A percentile compares a stretch with the other conserved stretches of the same genome.
These are phyloP conservation scores for Fraxinus ornus DNA, from an alignment of 305 asterid genomes.

Conservation along the genomic window DNA sequence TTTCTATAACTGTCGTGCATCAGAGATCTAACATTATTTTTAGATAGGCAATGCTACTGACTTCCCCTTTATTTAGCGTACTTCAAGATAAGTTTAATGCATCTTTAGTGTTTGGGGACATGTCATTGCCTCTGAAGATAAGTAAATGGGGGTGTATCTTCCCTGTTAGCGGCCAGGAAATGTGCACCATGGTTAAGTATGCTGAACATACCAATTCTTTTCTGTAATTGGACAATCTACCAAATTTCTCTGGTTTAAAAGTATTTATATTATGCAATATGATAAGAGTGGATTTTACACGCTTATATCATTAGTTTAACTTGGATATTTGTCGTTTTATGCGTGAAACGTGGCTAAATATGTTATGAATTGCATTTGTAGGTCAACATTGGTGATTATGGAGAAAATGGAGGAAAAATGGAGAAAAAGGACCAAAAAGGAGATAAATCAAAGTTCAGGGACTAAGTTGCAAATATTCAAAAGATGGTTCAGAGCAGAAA, in stretches of 20 bases:
- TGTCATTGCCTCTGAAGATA: background rate
- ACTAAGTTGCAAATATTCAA: too few species aligned
- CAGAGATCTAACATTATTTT: background rate
- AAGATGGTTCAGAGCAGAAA: too few species aligned
- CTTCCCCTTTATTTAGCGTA: background rate
- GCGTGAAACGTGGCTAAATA: too few species aligned
- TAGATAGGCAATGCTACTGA: constrained; percentile 5
- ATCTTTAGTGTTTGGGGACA: background rate
- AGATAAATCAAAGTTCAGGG: too few species aligned
- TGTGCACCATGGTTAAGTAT: background rate
- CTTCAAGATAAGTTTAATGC: background rate
- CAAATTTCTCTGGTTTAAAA: background rate
- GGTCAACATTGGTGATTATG: too few species aligned
- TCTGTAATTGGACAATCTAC: background rate
- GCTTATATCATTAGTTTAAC: too few species aligned
- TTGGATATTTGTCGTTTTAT: too few species aligned
- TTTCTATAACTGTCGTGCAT: background rate
- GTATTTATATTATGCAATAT: too few species aligned
- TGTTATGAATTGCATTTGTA: too few species aligned
- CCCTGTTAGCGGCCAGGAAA: background rate
- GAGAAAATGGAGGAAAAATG: too few species aligned
- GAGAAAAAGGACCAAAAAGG: too few species aligned
- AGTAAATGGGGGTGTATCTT: background rate
- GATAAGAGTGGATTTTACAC: too few species aligned
- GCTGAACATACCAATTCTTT: background rate